These are phyloP conservation scores for Entomortierella chlamydospora DNA, from an alignment of 192 early-diverging fungal genomes.

Conservation along the genomic window DNA sequence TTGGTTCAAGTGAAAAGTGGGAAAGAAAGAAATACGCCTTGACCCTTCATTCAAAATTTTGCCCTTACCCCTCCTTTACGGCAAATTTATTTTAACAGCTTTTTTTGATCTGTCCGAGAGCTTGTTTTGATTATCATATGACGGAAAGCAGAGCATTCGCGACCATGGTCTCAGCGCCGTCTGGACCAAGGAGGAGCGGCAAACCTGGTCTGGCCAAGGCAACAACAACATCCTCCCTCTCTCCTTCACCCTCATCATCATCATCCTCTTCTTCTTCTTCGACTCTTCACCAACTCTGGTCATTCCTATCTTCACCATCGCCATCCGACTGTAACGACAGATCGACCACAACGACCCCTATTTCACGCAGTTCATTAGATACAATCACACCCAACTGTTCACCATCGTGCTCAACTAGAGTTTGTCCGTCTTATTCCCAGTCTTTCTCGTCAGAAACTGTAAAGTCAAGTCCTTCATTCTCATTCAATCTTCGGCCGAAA, in stretches of 20 bases:
- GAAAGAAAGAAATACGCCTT: neutral
- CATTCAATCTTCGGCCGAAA: constrained; percentile 50
- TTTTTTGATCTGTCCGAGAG: neutral
- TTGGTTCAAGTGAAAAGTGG: neutral
- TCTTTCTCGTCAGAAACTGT: neutral
- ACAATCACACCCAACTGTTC: too few species aligned
- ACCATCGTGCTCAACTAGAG: constrained; percentile 11
- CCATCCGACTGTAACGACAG: neutral
- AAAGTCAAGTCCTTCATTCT: neutral
- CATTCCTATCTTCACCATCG: constrained; percentile 16
- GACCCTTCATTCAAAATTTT: neutral
- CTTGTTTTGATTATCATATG: constrained; percentile 41
- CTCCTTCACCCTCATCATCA: constrained; percentile 3
- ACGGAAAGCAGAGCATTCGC: constrained; percentile 52
- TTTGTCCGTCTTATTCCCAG: constrained; percentile 13
- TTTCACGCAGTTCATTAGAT: neutral
- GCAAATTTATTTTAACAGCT: too few species aligned
- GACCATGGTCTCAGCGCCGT: constrained; percentile 41
- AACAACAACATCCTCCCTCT: neutral
- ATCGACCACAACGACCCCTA: constrained; percentile 9
- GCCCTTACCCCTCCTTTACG: neutral
- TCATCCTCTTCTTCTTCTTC: constrained; percentile 12
- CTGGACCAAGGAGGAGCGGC: neutral
- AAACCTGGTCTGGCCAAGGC: neutral
- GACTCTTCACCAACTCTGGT: constrained; percentile 20